phyloP scores from a whole-genome alignment of 305 asterid genomes.

The Fraxinus dipetala region DNA sequence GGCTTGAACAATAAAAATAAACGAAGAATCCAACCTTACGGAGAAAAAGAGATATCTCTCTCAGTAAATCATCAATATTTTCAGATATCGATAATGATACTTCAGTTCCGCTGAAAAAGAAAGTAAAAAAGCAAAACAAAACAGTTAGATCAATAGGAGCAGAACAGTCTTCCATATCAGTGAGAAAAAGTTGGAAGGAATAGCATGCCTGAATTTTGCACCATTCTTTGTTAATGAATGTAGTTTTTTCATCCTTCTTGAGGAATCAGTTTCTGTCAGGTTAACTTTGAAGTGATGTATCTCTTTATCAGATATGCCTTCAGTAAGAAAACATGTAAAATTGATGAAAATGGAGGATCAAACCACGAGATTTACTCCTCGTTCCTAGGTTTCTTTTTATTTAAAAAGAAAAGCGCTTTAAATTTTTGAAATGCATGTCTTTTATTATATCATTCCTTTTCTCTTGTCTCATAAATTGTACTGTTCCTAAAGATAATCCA shows the following conservation, averaged over 20 bases:
- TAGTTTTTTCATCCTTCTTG: slow-evolving; percentile 53
- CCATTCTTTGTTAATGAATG: slow-evolving; percentile 60
- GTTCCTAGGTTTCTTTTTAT: neutral
- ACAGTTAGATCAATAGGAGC: slow-evolving; percentile 20
- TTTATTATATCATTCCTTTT: neutral
- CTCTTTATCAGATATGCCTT: slow-evolving; percentile 65
- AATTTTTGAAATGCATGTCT: neutral
- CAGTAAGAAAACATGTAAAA: slow-evolving; percentile 29
- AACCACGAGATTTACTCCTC: neutral
- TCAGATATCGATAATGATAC: slow-evolving; percentile 52
- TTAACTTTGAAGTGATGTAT: slow-evolving; percentile 51
- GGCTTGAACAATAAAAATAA: slow-evolving; percentile 5
- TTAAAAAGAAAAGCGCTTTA: neutral
- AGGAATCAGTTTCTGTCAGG: slow-evolving; percentile 43
- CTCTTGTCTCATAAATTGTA: neutral
- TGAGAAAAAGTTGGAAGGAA: slow-evolving; percentile 22
- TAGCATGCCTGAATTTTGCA: slow-evolving; percentile 67
- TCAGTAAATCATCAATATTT: slow-evolving; percentile 39
- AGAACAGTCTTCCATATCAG: slow-evolving; percentile 17
- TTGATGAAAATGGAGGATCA: neutral
- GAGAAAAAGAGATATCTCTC: slow-evolving; percentile 42
- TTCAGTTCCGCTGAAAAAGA: slow-evolving; percentile 70
- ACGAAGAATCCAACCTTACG: slow-evolving; percentile 54
- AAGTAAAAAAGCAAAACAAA: slow-evolving; percentile 1
- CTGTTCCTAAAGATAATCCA: neutral